phyloP scores from a whole-genome alignment of 2,329 filamentous ascomycete species.

The Fusarium liriodendri region DNA sequence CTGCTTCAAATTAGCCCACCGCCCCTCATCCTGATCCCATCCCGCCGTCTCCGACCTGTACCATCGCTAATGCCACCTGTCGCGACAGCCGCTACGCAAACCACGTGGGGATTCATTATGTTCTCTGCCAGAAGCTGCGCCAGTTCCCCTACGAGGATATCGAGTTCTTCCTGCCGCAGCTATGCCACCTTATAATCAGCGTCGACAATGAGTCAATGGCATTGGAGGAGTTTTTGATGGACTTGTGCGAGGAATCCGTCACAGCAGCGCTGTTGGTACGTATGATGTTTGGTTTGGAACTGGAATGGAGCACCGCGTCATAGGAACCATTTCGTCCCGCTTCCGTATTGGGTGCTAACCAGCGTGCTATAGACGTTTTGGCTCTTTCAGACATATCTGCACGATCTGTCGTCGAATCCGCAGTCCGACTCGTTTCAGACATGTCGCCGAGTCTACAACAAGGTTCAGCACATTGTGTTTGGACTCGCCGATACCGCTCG shows the following conservation, averaged over 20 bases:
- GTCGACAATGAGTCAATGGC: conserved; percentile 94
- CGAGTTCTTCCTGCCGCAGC: conserved; percentile 89
- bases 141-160: conserved; percentile 92
- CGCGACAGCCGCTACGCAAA: conserved; percentile 81
- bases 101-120: conserved; percentile 90
- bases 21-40: conserved; percentile 8
- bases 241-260: conserved; percentile 88
- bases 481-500: conserved; percentile 76
- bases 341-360: conserved; percentile 31
- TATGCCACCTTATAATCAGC: conserved; percentile 89
- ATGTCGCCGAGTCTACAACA: conserved; percentile 86
- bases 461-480: conserved; percentile 89
- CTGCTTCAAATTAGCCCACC: neutral
- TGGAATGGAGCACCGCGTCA: conserved; percentile 19
- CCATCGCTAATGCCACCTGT: conserved; percentile 43
- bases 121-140: conserved; percentile 87
- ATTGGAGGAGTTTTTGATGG: conserved; percentile 86
- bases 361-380: conserved; percentile 76
- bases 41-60: conserved; percentile 29
- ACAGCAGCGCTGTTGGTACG: conserved; percentile 84
- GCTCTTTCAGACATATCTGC: conserved; percentile 89
- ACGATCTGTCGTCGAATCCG: conserved; percentile 81
- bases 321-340: conserved; percentile 4
- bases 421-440: conserved; percentile 84
- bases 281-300: conserved; percentile 29